phyloP scores from a whole-genome alignment of 139 green algal genomes.

The Chlorella sorokiniana region DNA sequence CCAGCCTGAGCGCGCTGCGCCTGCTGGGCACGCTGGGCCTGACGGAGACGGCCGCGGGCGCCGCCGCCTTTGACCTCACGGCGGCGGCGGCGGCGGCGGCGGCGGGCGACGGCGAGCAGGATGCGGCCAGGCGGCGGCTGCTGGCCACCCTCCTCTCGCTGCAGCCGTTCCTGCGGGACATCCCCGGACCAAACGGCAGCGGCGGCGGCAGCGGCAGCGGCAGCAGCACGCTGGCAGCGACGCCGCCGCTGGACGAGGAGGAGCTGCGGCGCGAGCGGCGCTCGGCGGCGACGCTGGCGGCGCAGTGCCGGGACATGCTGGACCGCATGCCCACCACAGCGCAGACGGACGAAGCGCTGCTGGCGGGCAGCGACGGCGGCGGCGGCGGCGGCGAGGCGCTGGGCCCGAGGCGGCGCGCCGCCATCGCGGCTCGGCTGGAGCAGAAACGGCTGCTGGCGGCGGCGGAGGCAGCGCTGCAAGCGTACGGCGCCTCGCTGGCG shows the following conservation, averaged over 20 bases:
- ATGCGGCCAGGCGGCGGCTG: background rate
- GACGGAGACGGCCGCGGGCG: background rate
- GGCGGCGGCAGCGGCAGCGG: background rate
- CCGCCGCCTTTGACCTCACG: background rate
- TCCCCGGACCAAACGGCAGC: background rate
- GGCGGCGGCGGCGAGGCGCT: background rate
- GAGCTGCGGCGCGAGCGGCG: constrained; percentile 20
- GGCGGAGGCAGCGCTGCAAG: background rate
- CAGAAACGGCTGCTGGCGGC: constrained; percentile 35
- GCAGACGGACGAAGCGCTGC: constrained; percentile 27
- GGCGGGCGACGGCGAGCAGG: background rate
- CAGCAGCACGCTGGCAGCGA: background rate
- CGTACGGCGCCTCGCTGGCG: background rate
- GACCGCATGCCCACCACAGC: constrained; percentile 26
- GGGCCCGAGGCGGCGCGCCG: constrained; percentile 3
- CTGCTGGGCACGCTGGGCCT: constrained; percentile 7
- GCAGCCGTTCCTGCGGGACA: constrained; percentile 30
- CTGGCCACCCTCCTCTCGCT: constrained; percentile 26
- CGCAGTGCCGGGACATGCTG: constrained; percentile 31
- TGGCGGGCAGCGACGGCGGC: background rate
- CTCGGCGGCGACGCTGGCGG: constrained; percentile 1
- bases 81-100: background rate
- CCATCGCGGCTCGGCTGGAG: constrained; percentile 35
- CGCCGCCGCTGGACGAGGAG: background rate
- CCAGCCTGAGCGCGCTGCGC: constrained; percentile 8